Conservation (phyloP, 768 basidiomycete species). For the Xerocomellus intermedius region DNA sequence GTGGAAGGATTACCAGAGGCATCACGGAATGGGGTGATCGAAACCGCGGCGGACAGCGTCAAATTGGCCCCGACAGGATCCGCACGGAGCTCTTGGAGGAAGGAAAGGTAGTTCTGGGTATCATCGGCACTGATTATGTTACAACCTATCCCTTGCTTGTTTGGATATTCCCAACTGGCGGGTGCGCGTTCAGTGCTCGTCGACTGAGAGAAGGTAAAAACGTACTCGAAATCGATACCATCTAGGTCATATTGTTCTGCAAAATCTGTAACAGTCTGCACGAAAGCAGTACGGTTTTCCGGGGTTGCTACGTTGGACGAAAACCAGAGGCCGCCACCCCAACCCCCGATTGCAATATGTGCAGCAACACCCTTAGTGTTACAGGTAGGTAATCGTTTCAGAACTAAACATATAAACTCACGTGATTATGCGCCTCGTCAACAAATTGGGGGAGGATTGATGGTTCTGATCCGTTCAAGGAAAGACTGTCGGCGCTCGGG, state of each 20-base stretch:
- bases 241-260: conserved; percentile 51
- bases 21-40: conserved; percentile 63
- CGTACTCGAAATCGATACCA: conserved; percentile 45
- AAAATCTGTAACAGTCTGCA: conserved; percentile 53
- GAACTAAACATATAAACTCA: conserved; percentile 13
- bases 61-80: conserved; percentile 51
- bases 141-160: conserved; percentile 60
- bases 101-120: conserved; percentile 71
- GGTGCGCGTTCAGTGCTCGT: conserved; percentile 11
- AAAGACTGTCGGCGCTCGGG: conserved; percentile 29
- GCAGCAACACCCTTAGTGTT: conserved; percentile 51
- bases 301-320: conserved; percentile 58
- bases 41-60: conserved; percentile 68
- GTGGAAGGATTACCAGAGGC: conserved; percentile 55
- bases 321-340: conserved; percentile 62
- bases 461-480: conserved; percentile 43
- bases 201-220: neutral
- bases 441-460: conserved; percentile 58
- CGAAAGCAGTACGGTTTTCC: conserved; percentile 59
- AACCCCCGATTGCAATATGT: conserved; percentile 65
- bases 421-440: conserved; percentile 37
- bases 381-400: neutral
- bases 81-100: conserved; percentile 66
- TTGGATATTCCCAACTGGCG: conserved; percentile 85
- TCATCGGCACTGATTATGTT: conserved; percentile 61